Conservation (phyloP, 306 rosid species). For the Acacia confusa region DNA sequence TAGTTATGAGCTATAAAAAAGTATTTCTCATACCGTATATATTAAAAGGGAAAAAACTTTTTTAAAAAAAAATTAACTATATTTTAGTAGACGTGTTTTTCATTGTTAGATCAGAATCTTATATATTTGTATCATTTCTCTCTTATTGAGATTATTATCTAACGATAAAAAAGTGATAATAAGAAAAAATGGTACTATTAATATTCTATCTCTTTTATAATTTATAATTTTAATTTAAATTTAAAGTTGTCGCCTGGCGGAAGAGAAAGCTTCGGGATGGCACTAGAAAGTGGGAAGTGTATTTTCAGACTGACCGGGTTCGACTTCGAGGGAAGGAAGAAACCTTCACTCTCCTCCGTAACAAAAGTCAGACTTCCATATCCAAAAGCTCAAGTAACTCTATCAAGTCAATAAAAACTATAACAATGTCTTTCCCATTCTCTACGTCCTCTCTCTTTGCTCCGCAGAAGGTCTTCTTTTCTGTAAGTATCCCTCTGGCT, state of each 20-base stretch:
- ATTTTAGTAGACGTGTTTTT: too few relatives aligned
- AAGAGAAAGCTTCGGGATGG: neutral
- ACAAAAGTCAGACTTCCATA: neutral
- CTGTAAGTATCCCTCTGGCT: constrained; percentile 38
- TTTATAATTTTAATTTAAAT: neutral
- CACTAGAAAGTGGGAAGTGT: neutral
- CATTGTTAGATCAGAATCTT: too few relatives aligned
- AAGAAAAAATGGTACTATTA: too few relatives aligned
- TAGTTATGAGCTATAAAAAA: too few relatives aligned
- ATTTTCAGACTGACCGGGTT: neutral
- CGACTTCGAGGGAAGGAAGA: neutral
- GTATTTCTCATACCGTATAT: too few relatives aligned
- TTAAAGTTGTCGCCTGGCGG: neutral
- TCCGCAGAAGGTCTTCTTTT: constrained; percentile 32
- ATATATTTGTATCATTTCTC: too few relatives aligned
- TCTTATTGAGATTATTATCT: too few relatives aligned
- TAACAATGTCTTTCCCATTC: constrained; percentile 31
- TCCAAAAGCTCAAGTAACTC: neutral
- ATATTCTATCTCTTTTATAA: too few relatives aligned
- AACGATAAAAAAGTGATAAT: too few relatives aligned
- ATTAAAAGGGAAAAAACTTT: too few relatives aligned
- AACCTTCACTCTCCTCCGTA: neutral
- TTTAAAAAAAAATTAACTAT: too few relatives aligned
- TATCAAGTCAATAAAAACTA: neutral
- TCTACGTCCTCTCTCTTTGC: constrained; percentile 28